phyloP scores from a whole-genome alignment of 345 rosid species.

The Erucastrum elatum region DNA sequence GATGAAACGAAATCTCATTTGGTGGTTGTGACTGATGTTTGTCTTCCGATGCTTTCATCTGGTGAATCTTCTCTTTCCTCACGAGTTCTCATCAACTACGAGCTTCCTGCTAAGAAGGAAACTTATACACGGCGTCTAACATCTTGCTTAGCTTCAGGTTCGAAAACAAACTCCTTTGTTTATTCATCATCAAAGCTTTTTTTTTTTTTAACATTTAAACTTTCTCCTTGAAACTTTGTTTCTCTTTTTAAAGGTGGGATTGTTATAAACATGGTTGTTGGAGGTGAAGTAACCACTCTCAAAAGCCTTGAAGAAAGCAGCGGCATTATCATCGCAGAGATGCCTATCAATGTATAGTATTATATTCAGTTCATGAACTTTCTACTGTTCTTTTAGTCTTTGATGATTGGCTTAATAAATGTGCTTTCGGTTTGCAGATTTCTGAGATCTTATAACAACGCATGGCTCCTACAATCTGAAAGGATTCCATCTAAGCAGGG shows the following conservation, averaged over 20 bases:
- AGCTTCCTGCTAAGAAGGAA: constrained; percentile 86
- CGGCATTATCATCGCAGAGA: constrained; percentile 66
- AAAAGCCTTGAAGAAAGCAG: constrained; percentile 80
- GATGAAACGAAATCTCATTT: constrained; percentile 51
- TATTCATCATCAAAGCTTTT: constrained; percentile 27
- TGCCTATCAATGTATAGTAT: constrained; percentile 73
- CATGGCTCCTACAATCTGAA: not conserved
- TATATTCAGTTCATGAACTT: not conserved
- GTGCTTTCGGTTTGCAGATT: constrained; percentile 54
- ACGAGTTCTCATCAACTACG: constrained; percentile 78
- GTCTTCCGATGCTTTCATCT: constrained; percentile 66
- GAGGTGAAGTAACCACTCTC: constrained; percentile 83
- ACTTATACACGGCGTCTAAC: constrained; percentile 70
- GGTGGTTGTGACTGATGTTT: constrained; percentile 76
- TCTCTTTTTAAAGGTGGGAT: constrained; percentile 67
- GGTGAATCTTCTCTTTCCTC: constrained; percentile 71
- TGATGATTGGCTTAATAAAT: constrained; percentile 6
- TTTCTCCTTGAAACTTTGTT: not conserved
- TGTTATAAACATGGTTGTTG: constrained; percentile 87
- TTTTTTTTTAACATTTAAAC: no score
- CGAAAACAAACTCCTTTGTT: not conserved
- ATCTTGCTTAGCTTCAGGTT: constrained; percentile 88
- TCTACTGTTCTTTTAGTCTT: not conserved
- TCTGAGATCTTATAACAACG: constrained; percentile 70
- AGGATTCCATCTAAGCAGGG: not conserved